Evolutionary conservation across 2,329 filamentous ascomycete species (phyloP).

Genomic region (Fusarium hainanense): DNA sequence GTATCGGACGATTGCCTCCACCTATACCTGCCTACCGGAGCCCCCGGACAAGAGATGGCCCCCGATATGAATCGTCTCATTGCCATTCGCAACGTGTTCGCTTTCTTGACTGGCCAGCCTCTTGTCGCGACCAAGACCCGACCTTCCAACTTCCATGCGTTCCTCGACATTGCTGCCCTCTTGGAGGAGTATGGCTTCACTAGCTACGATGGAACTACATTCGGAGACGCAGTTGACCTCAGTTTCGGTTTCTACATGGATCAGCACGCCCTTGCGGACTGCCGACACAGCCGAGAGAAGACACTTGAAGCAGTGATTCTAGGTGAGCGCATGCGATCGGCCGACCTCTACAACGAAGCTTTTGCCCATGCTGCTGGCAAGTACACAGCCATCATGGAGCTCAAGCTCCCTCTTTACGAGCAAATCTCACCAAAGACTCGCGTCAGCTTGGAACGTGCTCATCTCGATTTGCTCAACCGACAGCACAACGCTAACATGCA

Average conservation of each 20-base stretch:
- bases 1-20: slow-evolving; percentile 55
- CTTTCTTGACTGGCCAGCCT: slow-evolving; percentile 71
- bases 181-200: slow-evolving; percentile 69
- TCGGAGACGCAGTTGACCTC: slow-evolving; percentile 68
- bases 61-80: slow-evolving; percentile 66
- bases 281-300: slow-evolving; percentile 84
- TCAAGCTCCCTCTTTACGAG: slow-evolving; percentile 75
- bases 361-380: slow-evolving; percentile 93
- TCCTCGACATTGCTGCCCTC: slow-evolving; percentile 64
- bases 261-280: slow-evolving; percentile 80
- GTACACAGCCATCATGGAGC: slow-evolving; percentile 75
- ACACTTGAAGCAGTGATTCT: slow-evolving; percentile 90
- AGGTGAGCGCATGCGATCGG: slow-evolving; percentile 85
- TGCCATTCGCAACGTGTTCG: slow-evolving; percentile 72
- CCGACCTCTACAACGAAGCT: slow-evolving; percentile 86
- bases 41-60: slow-evolving; percentile 49
- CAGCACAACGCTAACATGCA: slow-evolving; percentile 76
- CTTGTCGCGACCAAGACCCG: slow-evolving; percentile 67
- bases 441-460: slow-evolving; percentile 83
- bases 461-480: slow-evolving; percentile 80
- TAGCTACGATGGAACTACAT: slow-evolving; percentile 66
- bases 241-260: slow-evolving; percentile 82
- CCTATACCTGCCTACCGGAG: slow-evolving; percentile 63
- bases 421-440: slow-evolving; percentile 77
- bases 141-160: slow-evolving; percentile 64